Conservation (phyloP, 176 grass and related monocot species). For the Oryza australiensis region DNA sequence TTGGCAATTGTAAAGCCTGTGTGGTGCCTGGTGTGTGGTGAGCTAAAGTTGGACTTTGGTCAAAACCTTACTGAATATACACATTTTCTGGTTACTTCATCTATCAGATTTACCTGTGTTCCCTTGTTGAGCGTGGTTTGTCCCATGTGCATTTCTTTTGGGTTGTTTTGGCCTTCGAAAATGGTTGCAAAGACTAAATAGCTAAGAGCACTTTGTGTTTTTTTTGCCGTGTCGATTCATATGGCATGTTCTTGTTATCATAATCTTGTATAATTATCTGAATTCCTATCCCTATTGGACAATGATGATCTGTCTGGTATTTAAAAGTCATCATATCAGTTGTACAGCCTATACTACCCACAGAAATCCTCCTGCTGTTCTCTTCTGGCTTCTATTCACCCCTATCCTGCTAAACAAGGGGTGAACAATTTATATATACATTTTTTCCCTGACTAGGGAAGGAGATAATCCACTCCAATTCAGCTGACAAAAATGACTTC, state of each 20-base stretch:
- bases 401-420: not conserved
- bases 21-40: not conserved
- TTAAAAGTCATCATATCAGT: not conserved
- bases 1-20: not conserved
- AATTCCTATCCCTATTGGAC: not conserved
- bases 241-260: not conserved
- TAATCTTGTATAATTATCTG: not conserved
- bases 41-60: not conserved
- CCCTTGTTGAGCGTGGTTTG: not conserved
- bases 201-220: not conserved
- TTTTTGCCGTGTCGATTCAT: not conserved
- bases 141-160: not conserved
- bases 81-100: not conserved
- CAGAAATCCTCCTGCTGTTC: not conserved
- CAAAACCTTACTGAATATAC: not conserved
- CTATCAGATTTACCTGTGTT: not conserved
- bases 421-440: not conserved
- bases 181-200: slow-evolving; percentile 1
- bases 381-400: not conserved
- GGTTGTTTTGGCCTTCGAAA: not conserved
- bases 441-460: slow-evolving; percentile 14
- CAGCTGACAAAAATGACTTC: not conserved
- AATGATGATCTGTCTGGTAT: not conserved
- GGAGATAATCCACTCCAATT: slow-evolving; percentile 38
- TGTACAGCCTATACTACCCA: not conserved